Evolutionary conservation across 257 asterid species (phyloP).

Genomic region (Prunella vulgaris): DNA sequence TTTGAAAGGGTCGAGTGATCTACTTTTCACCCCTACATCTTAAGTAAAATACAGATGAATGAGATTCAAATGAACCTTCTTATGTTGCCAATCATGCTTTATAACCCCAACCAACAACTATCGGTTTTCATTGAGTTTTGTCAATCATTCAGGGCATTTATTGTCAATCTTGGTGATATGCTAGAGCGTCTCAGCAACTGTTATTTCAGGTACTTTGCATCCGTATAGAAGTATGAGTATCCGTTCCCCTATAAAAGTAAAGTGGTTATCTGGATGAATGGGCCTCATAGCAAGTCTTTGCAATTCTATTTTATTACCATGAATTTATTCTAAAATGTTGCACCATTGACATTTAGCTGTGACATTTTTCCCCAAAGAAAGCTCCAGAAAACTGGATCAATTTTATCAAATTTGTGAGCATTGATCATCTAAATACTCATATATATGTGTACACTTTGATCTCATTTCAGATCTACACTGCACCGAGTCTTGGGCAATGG

Average conservation of each 20-base stretch:
- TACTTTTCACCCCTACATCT: not conserved
- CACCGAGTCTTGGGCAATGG: slow-evolving; percentile 85
- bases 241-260: not conserved
- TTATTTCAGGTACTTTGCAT: slow-evolving; percentile 51
- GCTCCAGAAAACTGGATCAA: not conserved
- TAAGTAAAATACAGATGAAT: not conserved
- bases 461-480: slow-evolving; percentile 66
- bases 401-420: not conserved
- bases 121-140: not conserved
- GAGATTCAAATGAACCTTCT: not conserved
- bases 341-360: not conserved
- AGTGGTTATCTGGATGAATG: too few relatives aligned
- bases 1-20: not conserved
- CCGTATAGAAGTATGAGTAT: not conserved
- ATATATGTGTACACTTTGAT: not conserved
- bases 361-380: not conserved
- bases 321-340: not conserved
- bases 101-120: not conserved
- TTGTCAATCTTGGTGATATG: slow-evolving; percentile 90
- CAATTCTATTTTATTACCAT: not conserved
- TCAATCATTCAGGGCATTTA: slow-evolving; percentile 59
- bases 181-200: slow-evolving; percentile 92
- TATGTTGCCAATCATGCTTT: slow-evolving; percentile 3
- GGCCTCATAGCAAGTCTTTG: not conserved
- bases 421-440: not conserved